Base-by-base conservation (phyloP, 768 basidiomycete genomes). In the Suillus bovinus region DNA sequence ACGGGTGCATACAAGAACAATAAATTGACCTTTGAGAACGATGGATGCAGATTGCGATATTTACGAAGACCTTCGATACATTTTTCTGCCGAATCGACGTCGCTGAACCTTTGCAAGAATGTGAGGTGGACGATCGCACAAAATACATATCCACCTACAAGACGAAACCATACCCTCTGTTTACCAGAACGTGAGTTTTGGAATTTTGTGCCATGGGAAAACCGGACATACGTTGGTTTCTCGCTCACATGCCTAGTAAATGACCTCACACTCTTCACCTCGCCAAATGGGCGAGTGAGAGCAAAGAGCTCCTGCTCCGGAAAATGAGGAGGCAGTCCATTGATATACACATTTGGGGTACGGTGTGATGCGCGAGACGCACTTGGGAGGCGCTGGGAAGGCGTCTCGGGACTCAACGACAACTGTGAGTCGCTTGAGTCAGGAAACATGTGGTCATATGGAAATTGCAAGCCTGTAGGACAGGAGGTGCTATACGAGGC, bases 311-410 rank as follows among this genome's bases (percentile, higher is more conserved):
- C 84, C 63, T 91, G 91, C 69, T 93, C 92, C 0, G 90, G 86
- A 68, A 84, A 93, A 74, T 92, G 86, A 5, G 91, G 89, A 3
- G 91, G 91, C 17, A 94, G 82, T 14, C 92, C 92, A 69, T 94
- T 94, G 77, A 94, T 93, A 71, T 94, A 94, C 0, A 94, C 89
- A 67, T 94, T 94, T 0, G 92, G 90, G 1, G 89, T 86, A 27
- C 67, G 69, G 46, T 70, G 63, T 53, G 68, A 67, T 14, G 52
- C 31, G 10, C 38, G 55, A 36, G 58, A 58, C 8, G 42, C 61
- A 20, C 62, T 14, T 1, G 62, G 58, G 38, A 66, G 41, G 3
- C 59, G 61, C 47, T 68, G 69, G 3, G 62, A 62, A 34, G 66
- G 69, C 6, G 67, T 59, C 27, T 59, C 50, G n/a, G 66, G 46